Evolutionary conservation across 1,284 basidiomycete genomes (phyloP).

Genomic region (Austropuccinia psidii): DNA sequence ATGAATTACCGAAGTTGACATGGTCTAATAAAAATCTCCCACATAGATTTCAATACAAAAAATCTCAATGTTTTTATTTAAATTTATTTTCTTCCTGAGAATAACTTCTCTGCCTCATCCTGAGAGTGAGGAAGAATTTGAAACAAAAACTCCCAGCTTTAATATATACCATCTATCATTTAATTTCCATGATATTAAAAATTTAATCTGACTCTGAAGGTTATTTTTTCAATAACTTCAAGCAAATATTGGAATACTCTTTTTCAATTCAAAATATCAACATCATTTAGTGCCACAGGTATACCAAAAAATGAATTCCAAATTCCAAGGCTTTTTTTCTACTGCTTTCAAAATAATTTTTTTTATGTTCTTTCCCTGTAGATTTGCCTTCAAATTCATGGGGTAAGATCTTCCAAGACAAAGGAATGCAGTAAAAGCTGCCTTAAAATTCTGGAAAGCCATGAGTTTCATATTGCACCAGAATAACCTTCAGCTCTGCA

Average conservation of each 20-base stretch:
- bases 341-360: not conserved
- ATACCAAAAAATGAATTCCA: constrained; percentile 5
- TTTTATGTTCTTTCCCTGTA: not conserved
- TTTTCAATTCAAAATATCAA: not conserved
- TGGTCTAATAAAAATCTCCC: no score
- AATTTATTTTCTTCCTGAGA: no score
- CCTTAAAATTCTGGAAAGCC: constrained; percentile 8
- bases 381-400: not conserved
- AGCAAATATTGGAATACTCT: not conserved
- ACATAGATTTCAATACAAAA: no score
- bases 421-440: not conserved
- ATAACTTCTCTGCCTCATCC: no score
- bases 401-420: not conserved
- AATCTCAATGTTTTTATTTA: no score
- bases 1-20: no score
- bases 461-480: not conserved
- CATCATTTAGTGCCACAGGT: not conserved
- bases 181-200: no score
- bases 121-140: no score
- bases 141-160: no score
- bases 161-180: no score
- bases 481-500: not conserved
- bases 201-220: no score
- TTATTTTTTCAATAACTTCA: no score
- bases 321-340: not conserved